Evolutionary conservation across 441 rosid species (phyloP).

Genomic region (Erysimum cheiri): DNA sequence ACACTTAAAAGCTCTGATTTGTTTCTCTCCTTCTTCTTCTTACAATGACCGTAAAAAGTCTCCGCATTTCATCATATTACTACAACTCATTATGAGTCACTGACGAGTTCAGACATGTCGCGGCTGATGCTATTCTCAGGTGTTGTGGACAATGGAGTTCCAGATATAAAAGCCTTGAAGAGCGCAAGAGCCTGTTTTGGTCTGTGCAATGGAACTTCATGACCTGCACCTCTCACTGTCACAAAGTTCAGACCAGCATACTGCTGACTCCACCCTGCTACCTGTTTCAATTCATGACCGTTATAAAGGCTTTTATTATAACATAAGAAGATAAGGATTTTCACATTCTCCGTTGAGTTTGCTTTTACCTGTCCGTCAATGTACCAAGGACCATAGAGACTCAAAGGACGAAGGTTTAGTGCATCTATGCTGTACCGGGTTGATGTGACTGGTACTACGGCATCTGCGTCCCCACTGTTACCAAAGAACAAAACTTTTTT

Average conservation of each 20-base stretch:
- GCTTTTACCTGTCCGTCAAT: constrained; percentile 74
- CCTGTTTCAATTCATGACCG: constrained; percentile 54
- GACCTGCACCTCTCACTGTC: constrained; percentile 87
- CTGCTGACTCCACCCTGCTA: constrained; percentile 97
- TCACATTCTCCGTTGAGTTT: constrained; percentile 5
- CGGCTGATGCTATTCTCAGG: constrained; percentile 23
- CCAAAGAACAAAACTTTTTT: background rate
- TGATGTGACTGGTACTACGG: constrained; percentile 85
- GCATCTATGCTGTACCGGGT: constrained; percentile 88
- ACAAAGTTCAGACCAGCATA: constrained; percentile 83
- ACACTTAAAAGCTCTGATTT: constrained; percentile 15
- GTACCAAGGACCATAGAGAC: constrained; percentile 80
- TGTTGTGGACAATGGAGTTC: constrained; percentile 62
- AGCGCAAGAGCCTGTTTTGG: constrained; percentile 79
- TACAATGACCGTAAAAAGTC: constrained; percentile 1
- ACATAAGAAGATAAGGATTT: background rate
- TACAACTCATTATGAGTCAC: constrained; percentile 34
- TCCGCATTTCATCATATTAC: constrained; percentile 3
- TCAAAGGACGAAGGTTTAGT: constrained; percentile 68
- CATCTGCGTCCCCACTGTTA: constrained; percentile 88
- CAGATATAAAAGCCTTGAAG: constrained; percentile 74
- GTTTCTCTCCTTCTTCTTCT: constrained; percentile 16
- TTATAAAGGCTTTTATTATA: background rate
- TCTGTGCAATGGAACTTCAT: constrained; percentile 90
- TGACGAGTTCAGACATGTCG: constrained; percentile 45